A percentile compares a stretch with the other conserved stretches of the same genome.
phyloP scores from a whole-genome alignment of 345 rosid species.

The Arabis hirsuta region DNA sequence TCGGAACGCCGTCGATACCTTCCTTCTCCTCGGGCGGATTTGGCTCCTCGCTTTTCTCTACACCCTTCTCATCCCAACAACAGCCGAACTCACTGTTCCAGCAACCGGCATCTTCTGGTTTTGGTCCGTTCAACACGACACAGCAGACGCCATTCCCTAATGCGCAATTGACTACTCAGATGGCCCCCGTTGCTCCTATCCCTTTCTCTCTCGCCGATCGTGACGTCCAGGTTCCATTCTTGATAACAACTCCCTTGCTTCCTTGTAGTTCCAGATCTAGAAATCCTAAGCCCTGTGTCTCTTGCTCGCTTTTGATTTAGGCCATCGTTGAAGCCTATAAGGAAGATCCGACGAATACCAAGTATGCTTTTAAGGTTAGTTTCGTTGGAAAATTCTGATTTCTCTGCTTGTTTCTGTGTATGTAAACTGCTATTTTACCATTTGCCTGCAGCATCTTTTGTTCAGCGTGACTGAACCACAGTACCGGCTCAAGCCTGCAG shows the following conservation, averaged over 20 bases:
- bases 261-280: constrained; percentile 12
- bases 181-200: constrained; percentile 95
- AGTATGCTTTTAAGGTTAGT: constrained; percentile 87
- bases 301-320: constrained; percentile 45
- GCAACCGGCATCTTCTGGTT: constrained; percentile 51
- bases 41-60: constrained; percentile 70
- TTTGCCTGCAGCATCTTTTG: constrained; percentile 72
- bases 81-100: constrained; percentile 55
- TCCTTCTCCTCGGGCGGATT: constrained; percentile 64
- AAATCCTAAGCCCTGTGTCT: neutral
- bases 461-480: constrained; percentile 88
- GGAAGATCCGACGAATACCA: constrained; percentile 85
- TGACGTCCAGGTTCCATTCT: constrained; percentile 67
- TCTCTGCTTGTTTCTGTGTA: neutral
- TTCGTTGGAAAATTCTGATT: neutral
- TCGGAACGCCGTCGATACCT: constrained; percentile 62
- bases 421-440: neutral
- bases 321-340: constrained; percentile 95
- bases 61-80: constrained; percentile 75
- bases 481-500: constrained; percentile 78
- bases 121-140: constrained; percentile 53
- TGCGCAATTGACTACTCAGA: constrained; percentile 90
- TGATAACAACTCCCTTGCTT: neutral
- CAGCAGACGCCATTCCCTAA: constrained; percentile 64
- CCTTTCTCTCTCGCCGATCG: constrained; percentile 94